These are phyloP conservation scores for Cutaneotrichosporon dermatis DNA, from an alignment of 1,284 basidiomycete species.

Conservation along the genomic window DNA sequence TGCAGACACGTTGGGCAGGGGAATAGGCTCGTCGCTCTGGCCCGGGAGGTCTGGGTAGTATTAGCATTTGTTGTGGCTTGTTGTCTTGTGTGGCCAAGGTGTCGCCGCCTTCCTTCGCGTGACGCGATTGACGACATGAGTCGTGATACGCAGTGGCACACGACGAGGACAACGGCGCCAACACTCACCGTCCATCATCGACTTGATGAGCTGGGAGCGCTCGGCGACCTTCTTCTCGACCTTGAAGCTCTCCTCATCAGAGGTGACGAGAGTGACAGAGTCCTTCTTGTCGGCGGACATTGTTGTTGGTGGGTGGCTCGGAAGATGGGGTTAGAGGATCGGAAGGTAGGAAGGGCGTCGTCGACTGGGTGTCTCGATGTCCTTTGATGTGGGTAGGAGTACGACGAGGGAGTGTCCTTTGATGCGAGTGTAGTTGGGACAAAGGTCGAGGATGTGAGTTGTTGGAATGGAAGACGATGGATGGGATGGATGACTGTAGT, in stretches of 20 bases:
- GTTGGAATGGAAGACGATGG: too few relatives aligned
- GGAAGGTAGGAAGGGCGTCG: neutral
- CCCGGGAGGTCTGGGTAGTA: conserved; percentile 74
- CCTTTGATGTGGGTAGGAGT: neutral
- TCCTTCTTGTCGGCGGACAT: conserved; percentile 33
- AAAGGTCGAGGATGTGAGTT: too few relatives aligned
- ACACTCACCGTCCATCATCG: conserved; percentile 92
- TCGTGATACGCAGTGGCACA: neutral
- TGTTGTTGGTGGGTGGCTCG: neutral
- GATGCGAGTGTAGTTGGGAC: too few relatives aligned
- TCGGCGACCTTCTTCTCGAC: conserved; percentile 93
- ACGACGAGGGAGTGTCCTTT: too few relatives aligned
- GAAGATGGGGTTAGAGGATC: neutral
- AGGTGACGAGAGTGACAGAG: conserved; percentile 53
- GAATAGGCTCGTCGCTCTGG: conserved; percentile 81
- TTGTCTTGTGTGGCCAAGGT: too few relatives aligned
- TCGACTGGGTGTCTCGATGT: too few relatives aligned
- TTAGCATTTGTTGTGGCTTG: neutral
- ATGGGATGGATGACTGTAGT: too few relatives aligned
- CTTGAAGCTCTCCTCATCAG: conserved; percentile 91
- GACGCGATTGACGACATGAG: neutral
- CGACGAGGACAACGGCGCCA: neutral
- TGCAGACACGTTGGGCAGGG: conserved; percentile 93
- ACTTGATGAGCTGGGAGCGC: conserved; percentile 94
- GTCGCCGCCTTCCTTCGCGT: too few relatives aligned